These are phyloP conservation scores for Biscogniauxia sp. DNA, from an alignment of 2,329 filamentous ascomycete species.

Conservation along the genomic window DNA sequence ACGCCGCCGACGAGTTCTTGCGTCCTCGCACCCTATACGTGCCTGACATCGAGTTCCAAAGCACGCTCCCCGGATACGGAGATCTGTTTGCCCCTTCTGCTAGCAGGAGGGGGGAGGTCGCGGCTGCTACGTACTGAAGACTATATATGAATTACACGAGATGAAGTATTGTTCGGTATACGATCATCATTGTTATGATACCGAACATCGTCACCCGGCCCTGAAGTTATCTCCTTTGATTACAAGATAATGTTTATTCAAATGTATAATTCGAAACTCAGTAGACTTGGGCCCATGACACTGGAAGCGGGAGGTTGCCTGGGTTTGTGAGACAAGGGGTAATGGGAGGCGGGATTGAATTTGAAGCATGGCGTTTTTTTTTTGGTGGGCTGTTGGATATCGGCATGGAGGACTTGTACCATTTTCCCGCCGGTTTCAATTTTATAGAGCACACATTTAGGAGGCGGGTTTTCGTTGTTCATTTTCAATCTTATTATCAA, in stretches of 20 bases:
- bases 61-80: conserved; percentile 36
- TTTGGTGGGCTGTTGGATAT: neutral
- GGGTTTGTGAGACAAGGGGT: neutral
- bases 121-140: no score
- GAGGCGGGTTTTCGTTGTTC: neutral
- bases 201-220: no score
- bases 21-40: conserved; percentile 39
- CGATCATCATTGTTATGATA: no score
- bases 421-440: neutral
- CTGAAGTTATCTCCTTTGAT: no score
- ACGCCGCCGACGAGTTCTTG: conserved; percentile 37
- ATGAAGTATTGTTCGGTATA: no score
- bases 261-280: no score
- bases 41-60: conserved; percentile 31
- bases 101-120: no score
- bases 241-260: no score
- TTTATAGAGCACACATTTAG: neutral
- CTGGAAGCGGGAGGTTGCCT: neutral
- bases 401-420: neutral
- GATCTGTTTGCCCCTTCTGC: conserved; percentile 6
- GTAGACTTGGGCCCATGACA: no score
- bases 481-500: neutral
- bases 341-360: neutral
- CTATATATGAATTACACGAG: no score
- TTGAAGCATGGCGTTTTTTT: neutral